These are phyloP conservation scores for Meyerozyma smithsonii DNA, from an alignment of 1,139 yeast genomes.

Conservation along the genomic window DNA sequence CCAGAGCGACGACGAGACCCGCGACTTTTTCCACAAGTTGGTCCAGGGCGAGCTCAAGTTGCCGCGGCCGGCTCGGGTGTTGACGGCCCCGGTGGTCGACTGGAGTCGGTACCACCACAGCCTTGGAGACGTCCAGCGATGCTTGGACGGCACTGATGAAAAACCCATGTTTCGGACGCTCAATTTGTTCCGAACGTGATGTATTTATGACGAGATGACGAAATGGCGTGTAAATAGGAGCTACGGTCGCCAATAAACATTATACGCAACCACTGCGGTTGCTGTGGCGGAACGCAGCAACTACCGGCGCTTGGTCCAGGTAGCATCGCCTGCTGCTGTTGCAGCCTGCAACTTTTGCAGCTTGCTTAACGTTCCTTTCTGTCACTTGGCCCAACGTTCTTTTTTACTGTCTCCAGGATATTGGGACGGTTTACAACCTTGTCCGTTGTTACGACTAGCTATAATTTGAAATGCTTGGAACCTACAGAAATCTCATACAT, in stretches of 20 bases:
- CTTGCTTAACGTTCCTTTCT: too few species aligned
- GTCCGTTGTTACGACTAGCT: too few species aligned
- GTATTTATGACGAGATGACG: slow-evolving; percentile 2
- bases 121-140: slow-evolving; percentile 3
- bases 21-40: slow-evolving; percentile 12
- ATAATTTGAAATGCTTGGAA: too few species aligned
- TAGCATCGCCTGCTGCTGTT: too few species aligned
- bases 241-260: not conserved
- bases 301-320: too few species aligned
- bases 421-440: too few species aligned
- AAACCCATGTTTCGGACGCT: slow-evolving; percentile 25
- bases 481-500: too few species aligned
- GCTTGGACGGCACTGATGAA: slow-evolving; percentile 10
- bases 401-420: too few species aligned
- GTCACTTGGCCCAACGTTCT: too few species aligned
- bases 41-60: slow-evolving; percentile 15
- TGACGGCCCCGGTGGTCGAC: slow-evolving; percentile 34
- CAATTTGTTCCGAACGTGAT: slow-evolving; percentile 16
- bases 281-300: too few species aligned
- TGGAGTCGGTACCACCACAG: slow-evolving; percentile 22
- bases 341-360: too few species aligned
- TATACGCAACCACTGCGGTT: too few species aligned
- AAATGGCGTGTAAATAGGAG: slow-evolving; percentile 1
- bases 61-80: slow-evolving; percentile 32
- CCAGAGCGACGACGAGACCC: slow-evolving; percentile 13